Conservation (phyloP, 2,329 filamentous ascomycete genomes). For the Gliomastix tumulicola region DNA sequence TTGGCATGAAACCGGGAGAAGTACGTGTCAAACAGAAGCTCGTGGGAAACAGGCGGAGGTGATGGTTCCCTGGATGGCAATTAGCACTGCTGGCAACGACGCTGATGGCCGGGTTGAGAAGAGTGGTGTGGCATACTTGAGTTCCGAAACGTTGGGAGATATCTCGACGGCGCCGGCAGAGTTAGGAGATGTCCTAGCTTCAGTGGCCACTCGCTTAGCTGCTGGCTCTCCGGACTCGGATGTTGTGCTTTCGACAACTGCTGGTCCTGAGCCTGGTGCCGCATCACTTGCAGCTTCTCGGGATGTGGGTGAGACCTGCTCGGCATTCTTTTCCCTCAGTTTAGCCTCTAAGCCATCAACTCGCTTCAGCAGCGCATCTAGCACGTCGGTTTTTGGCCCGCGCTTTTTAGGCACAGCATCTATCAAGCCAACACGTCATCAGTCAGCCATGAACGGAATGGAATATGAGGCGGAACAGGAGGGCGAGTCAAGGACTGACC, state of each 20-base stretch:
- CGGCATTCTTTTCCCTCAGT: conserved; percentile 59
- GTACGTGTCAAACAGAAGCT: conserved; percentile 68
- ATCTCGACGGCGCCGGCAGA: no score
- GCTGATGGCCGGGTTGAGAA: no score
- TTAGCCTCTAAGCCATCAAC: conserved; percentile 80
- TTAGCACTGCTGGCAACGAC: no score
- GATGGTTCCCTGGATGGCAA: conserved; percentile 34
- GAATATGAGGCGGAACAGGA: neutral
- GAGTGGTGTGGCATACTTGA: no score
- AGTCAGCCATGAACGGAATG: neutral
- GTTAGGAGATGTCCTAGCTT: conserved; percentile 20
- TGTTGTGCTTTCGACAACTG: conserved; percentile 2
- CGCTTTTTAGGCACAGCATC: conserved; percentile 87
- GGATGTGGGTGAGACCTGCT: conserved; percentile 12
- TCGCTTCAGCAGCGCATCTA: conserved; percentile 76
- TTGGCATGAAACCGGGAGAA: conserved; percentile 75
- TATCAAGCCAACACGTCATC: conserved; percentile 21
- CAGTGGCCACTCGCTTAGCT: conserved; percentile 30
- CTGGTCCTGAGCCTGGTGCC: no score
- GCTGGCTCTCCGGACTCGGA: conserved; percentile 25
- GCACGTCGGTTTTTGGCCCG: conserved; percentile 82
- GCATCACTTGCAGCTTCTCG: conserved; percentile 4
- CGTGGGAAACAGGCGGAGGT: conserved; percentile 41
- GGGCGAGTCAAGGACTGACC: no score
- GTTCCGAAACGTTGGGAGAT: no score